Evolutionary conservation across 768 basidiomycete genomes (phyloP).

Genomic region (Kwoniella newhampshirensis): DNA sequence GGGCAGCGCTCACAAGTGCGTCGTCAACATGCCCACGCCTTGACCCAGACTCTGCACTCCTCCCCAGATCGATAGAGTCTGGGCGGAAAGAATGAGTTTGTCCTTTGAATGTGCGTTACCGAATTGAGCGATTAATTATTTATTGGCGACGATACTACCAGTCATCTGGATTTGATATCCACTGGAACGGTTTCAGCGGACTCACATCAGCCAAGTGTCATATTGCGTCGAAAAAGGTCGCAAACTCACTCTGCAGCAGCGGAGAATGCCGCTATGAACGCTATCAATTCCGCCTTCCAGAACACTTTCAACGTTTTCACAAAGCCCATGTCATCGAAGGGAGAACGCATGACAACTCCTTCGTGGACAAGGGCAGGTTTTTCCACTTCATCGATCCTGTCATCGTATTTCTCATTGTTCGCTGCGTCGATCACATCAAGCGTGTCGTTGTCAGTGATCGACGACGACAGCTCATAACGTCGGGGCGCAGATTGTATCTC

Average conservation of each 20-base stretch:
- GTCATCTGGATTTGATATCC: constrained; percentile 35
- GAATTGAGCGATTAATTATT: constrained; percentile 40
- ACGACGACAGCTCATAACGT: too few species aligned
- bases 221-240: neutral
- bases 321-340: constrained; percentile 35
- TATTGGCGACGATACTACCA: constrained; percentile 42
- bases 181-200: neutral
- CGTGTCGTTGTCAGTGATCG: too few species aligned
- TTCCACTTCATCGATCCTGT: constrained; percentile 16
- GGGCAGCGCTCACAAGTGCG: constrained; percentile 16
- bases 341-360: constrained; percentile 38
- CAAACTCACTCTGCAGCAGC: constrained; percentile 36
- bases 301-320: constrained; percentile 30
- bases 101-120: constrained; percentile 20
- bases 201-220: neutral
- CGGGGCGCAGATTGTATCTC: neutral
- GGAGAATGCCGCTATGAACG: constrained; percentile 32
- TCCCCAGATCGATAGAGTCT: constrained; percentile 31
- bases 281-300: constrained; percentile 29
- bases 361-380: constrained; percentile 14
- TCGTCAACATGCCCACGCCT: constrained; percentile 26
- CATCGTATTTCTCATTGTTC: constrained; percentile 11
- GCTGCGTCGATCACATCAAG: neutral
- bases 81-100: constrained; percentile 15
- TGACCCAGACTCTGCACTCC: constrained; percentile 35